Evolutionary conservation across 163 green algal genomes (phyloP).

Genomic region (Scenedesmus sp.): DNA sequence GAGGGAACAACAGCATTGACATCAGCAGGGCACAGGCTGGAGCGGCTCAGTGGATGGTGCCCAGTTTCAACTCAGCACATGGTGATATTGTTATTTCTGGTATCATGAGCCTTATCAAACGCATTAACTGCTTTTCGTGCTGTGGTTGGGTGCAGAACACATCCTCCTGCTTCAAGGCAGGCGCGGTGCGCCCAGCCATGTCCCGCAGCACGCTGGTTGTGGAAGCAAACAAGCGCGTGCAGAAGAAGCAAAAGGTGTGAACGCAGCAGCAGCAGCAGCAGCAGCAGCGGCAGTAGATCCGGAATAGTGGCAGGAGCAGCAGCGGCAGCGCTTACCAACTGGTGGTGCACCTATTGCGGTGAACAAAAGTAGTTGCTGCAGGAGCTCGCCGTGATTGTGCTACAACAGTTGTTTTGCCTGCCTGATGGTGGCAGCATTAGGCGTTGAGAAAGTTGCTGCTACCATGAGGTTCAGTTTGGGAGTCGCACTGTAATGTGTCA

Average conservation of each 20-base stretch:
- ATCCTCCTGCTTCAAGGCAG: slow-evolving; percentile 35
- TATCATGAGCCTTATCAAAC: not conserved
- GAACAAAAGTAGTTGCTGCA: not conserved
- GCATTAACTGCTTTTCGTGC: not conserved
- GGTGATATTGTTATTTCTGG: not conserved
- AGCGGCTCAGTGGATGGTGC: not conserved
- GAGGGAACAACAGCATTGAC: not conserved
- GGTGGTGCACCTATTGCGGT: not conserved
- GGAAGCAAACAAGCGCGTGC: slow-evolving; percentile 73
- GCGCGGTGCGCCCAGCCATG: slow-evolving; percentile 16
- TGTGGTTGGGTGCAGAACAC: not conserved
- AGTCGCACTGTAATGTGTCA: not conserved
- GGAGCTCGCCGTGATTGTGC: not conserved
- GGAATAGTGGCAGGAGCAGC: not conserved
- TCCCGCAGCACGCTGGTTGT: slow-evolving; percentile 23
- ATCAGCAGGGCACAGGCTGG: not conserved
- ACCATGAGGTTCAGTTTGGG: no score
- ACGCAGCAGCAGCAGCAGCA: slow-evolving; percentile 10
- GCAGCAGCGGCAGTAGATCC: not conserved
- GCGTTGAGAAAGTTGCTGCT: no score
- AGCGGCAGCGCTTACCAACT: not conserved
- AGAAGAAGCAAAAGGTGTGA: slow-evolving; percentile 78
- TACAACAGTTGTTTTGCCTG: not conserved
- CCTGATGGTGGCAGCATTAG: not conserved
- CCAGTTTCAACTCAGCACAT: not conserved